These are phyloP conservation scores for Echinosophora koreensis DNA, from an alignment of 306 rosid genomes.

Conservation along the genomic window DNA sequence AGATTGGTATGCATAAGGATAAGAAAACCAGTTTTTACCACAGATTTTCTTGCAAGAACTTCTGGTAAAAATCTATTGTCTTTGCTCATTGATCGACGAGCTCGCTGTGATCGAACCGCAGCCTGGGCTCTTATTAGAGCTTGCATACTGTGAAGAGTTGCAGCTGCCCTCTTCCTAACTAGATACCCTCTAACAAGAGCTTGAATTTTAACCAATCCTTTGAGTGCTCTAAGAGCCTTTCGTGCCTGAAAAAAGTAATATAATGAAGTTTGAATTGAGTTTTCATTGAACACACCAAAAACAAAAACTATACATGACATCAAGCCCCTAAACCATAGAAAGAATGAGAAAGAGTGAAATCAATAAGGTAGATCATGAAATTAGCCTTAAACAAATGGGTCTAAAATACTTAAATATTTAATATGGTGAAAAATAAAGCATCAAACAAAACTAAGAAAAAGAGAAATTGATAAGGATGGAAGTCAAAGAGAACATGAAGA, in stretches of 20 bases:
- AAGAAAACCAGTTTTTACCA: slow-evolving; percentile 50
- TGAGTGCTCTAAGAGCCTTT: slow-evolving; percentile 87
- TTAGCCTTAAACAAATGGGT: background rate
- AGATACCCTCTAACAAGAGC: slow-evolving; percentile 93
- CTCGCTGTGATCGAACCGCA: slow-evolving; percentile 73
- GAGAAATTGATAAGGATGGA: slow-evolving; percentile 1
- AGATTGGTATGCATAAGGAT: background rate
- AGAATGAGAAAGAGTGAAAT: slow-evolving; percentile 13
- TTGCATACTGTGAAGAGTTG: slow-evolving; percentile 93
- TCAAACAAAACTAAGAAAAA: slow-evolving; percentile 9
- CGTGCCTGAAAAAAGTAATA: slow-evolving; percentile 64
- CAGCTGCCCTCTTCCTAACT: slow-evolving; percentile 87
- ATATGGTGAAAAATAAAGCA: slow-evolving; percentile 1
- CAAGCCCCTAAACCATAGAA: background rate
- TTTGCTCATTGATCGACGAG: slow-evolving; percentile 84
- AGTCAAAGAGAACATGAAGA: slow-evolving; percentile 38
- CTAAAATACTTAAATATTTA: slow-evolving; percentile 25
- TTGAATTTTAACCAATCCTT: slow-evolving; percentile 90
- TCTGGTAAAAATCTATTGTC: slow-evolving; percentile 62
- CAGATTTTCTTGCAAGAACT: slow-evolving; percentile 63
- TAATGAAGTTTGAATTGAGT: background rate
- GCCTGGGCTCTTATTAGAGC: slow-evolving; percentile 91
- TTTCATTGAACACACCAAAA: background rate
- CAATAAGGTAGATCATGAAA: background rate
- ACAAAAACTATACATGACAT: background rate